Percentiles rank a stretch among this genome's conserved stretches.
Conservation (phyloP, 2,329 filamentous ascomycete genomes). For the Escovopsis sp. region DNA sequence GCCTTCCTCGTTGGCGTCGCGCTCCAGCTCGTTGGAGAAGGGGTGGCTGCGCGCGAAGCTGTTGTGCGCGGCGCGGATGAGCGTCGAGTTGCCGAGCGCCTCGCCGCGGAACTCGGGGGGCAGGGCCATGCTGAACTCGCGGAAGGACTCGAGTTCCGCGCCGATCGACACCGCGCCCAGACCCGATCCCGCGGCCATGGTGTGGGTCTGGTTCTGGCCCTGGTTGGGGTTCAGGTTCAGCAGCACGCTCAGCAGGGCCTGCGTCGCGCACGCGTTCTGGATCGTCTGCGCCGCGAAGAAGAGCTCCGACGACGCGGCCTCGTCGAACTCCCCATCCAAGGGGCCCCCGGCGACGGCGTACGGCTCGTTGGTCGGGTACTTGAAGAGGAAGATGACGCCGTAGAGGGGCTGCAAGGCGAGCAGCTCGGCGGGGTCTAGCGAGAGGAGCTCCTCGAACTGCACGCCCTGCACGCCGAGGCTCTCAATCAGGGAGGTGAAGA, state of each 20-base stretch:
- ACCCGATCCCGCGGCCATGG: no score
- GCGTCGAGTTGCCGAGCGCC: conserved; percentile 45
- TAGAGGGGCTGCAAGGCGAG: conserved; percentile 63
- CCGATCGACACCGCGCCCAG: conserved; percentile 53
- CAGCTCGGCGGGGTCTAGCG: conserved; percentile 64
- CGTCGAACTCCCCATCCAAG: conserved; percentile 69
- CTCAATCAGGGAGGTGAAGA: conserved; percentile 94
- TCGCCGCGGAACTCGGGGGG: conserved; percentile 56
- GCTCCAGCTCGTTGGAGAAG: conserved; percentile 79
- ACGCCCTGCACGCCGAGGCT: conserved; percentile 80
- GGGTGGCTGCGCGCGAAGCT: conserved; percentile 78
- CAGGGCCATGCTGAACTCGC: conserved; percentile 74
- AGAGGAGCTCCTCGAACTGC: conserved; percentile 92
- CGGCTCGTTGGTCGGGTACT: conserved; percentile 62
- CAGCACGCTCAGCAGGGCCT: conserved; percentile 81
- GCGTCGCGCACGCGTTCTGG: conserved; percentile 95
- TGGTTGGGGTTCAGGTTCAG: conserved; percentile 78
- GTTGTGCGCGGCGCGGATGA: conserved; percentile 71
- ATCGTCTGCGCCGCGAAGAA: conserved; percentile 98
- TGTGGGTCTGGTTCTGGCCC: no score
- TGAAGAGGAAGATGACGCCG: conserved; percentile 98
- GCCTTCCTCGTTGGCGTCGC: conserved; percentile 37
- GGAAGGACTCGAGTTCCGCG: conserved; percentile 55
- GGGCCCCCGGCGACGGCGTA: conserved; percentile 47
- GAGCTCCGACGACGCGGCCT: conserved; percentile 54